Base-by-base conservation (phyloP, 306 rosid species). In the Styphnolobium japonicum region DNA sequence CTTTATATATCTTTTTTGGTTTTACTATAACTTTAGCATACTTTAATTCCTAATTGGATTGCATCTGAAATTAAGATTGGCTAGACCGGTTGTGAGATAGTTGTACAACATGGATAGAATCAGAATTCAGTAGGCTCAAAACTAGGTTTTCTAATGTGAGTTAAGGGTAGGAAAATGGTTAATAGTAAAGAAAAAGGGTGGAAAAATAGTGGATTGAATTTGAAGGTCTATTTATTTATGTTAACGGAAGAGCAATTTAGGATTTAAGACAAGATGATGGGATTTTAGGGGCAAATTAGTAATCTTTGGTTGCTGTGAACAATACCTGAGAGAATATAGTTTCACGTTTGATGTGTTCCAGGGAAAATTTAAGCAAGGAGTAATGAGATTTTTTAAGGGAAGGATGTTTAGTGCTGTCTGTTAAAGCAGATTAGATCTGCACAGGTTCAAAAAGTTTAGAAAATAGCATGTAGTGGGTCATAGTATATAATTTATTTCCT, bases 91-190 rank as follows among this genome's bases (percentile, higher is more conserved):
- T 60, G 45, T n/a, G 64, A 33, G 67, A 71, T 37, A 22, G 67
- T 39, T 62, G 56, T 61, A 15, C 2, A 33, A 16, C 11, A 36
- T 27, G 42, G 66, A 36, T 31, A n/a, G 55, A 46, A 58, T 34
- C 8, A 14, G 77, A 27, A 34, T 73, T 73, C 42, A 53, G 40
- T 15, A 53, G 60, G 67, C 29, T 80, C 69, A 71, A 65, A 46
- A 40, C 7, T 52, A 49, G 73, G 69, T 72, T 73, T 52, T 55
- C 9, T 16, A 21, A 63, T 21, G 23, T 48, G 46, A 49, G 23
- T 61, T 60, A 37, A 31, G 39, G 27, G 39, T 11, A 40, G 25
- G 27, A 63, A 23, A 14, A 21, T 21, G 65, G 63, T 11, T 16
- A 51, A 16, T 3, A 12, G 22, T 23, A 16, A 55, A 21, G 66